phyloP scores from a whole-genome alignment of 2,329 filamentous ascomycete species.

The Aschersonia sp. region DNA sequence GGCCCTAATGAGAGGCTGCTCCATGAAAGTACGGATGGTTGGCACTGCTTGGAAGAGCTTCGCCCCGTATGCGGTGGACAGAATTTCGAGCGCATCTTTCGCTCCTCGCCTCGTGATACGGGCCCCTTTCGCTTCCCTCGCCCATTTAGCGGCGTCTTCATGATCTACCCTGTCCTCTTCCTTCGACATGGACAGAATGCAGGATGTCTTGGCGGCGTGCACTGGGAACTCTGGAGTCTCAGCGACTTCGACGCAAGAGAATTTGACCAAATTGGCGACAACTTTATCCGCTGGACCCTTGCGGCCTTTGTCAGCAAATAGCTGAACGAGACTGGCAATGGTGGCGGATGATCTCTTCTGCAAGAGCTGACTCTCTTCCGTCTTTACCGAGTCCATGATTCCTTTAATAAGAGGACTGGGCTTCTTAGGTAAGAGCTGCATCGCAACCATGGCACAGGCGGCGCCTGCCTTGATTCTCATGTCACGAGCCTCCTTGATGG shows the following conservation, averaged over 20 bases:
- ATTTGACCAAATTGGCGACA: constrained; percentile 89
- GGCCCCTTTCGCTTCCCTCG: constrained; percentile 75
- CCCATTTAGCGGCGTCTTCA: constrained; percentile 78
- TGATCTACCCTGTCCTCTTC: constrained; percentile 94
- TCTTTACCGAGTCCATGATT: constrained; percentile 97
- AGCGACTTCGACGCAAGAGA: constrained; percentile 92
- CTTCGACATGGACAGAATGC: constrained; percentile 86
- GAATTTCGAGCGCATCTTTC: constrained; percentile 82
- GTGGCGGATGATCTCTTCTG: constrained; percentile 77
- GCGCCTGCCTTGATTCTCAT: constrained; percentile 74
- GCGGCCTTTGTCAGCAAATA: constrained; percentile 69
- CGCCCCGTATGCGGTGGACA: constrained; percentile 66
- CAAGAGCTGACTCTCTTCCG: constrained; percentile 78
- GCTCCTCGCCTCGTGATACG: constrained; percentile 83
- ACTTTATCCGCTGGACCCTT: constrained; percentile 87
- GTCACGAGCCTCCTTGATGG: constrained; percentile 69
- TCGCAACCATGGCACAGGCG: constrained; percentile 76
- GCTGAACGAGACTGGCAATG: constrained; percentile 70
- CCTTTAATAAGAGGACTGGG: constrained; percentile 85
- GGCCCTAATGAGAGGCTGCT: constrained; percentile 60
- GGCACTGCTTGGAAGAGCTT: constrained; percentile 72
- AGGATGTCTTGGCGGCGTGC: constrained; percentile 62
- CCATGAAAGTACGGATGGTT: constrained; percentile 67
- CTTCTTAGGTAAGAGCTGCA: constrained; percentile 81
- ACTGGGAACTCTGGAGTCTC: constrained; percentile 91